Conservation (phyloP, 2,329 filamentous ascomycete species). For the Paraconiothyrium sp. region DNA sequence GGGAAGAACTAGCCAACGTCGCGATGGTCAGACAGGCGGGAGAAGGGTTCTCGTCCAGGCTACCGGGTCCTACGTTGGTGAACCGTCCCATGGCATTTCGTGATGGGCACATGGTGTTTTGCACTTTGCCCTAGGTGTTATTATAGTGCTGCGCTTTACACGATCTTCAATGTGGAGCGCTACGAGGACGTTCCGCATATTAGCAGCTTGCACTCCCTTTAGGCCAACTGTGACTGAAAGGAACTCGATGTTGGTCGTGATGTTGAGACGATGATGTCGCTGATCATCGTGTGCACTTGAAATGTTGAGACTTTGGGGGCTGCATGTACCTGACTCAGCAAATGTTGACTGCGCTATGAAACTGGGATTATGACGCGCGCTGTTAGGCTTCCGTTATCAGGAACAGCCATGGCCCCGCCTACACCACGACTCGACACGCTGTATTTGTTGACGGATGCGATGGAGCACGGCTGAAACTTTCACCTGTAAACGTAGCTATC, state of each 20-base stretch:
- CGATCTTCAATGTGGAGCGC: too few species aligned
- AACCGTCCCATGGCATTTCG: too few species aligned
- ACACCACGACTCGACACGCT: not conserved
- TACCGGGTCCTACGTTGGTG: too few species aligned
- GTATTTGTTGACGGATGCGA: slow-evolving; percentile 3
- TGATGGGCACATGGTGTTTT: too few species aligned
- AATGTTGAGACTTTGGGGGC: too few species aligned
- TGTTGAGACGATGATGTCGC: not conserved
- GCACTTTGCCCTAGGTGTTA: too few species aligned
- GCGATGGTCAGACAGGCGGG: not conserved
- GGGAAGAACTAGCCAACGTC: not conserved
- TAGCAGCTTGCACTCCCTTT: too few species aligned
- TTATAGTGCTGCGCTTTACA: too few species aligned
- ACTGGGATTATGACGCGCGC: not conserved
- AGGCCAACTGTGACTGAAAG: not conserved
- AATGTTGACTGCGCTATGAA: not conserved
- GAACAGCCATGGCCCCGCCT: slow-evolving; percentile 12
- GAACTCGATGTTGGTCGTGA: not conserved
- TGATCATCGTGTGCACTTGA: too few species aligned
- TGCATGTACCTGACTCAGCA: not conserved
- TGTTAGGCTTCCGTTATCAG: not conserved
- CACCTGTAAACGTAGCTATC: not conserved
- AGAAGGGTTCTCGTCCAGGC: not conserved
- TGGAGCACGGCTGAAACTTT: slow-evolving; percentile 21
- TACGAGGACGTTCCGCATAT: too few species aligned